Evolutionary conservation across 2,329 filamentous ascomycete genomes (phyloP).

Genomic region (Macrophomina phaseolina): DNA sequence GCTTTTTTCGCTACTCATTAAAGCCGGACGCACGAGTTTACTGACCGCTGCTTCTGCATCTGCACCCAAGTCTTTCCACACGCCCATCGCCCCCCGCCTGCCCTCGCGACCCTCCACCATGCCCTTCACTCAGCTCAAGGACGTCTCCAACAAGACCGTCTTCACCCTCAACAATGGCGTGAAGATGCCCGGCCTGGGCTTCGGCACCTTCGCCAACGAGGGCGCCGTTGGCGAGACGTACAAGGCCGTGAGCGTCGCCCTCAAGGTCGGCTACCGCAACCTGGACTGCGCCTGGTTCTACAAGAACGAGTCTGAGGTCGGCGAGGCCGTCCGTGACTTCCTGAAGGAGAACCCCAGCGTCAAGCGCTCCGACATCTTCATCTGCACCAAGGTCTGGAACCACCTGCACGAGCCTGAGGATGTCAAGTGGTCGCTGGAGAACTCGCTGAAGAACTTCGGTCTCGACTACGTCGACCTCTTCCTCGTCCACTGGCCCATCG

Average conservation of each 20-base stretch:
- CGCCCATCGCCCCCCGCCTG: slow-evolving; percentile 3
- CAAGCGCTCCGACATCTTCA: slow-evolving; percentile 66
- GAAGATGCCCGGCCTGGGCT: slow-evolving; percentile 71
- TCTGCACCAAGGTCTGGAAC: slow-evolving; percentile 75
- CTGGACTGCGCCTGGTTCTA: slow-evolving; percentile 75
- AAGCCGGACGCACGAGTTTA: slow-evolving; percentile 6
- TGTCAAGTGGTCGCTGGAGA: slow-evolving; percentile 64
- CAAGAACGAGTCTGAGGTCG: slow-evolving; percentile 73
- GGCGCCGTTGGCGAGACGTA: slow-evolving; percentile 62
- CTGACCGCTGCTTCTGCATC: slow-evolving; percentile 25
- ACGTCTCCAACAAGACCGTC: slow-evolving; percentile 43
- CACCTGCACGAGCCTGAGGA: slow-evolving; percentile 62
- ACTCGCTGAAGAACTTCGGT: slow-evolving; percentile 68
- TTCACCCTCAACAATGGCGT: slow-evolving; percentile 64
- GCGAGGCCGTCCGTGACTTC: slow-evolving; percentile 67
- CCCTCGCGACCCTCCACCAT: slow-evolving; percentile 14
- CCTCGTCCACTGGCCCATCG: slow-evolving; percentile 67
- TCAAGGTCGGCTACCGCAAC: slow-evolving; percentile 66
- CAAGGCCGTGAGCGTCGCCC: slow-evolving; percentile 63
- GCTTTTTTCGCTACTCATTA: slow-evolving; percentile 15
- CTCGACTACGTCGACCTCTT: slow-evolving; percentile 72
- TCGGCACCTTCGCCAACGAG: slow-evolving; percentile 75
- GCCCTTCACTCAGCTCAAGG: slow-evolving; percentile 23
- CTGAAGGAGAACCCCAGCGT: slow-evolving; percentile 61
- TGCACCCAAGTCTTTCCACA: slow-evolving; percentile 19